phyloP scores from a whole-genome alignment of 2,329 filamentous ascomycete genomes.

The Exophiala oligosperma region DNA sequence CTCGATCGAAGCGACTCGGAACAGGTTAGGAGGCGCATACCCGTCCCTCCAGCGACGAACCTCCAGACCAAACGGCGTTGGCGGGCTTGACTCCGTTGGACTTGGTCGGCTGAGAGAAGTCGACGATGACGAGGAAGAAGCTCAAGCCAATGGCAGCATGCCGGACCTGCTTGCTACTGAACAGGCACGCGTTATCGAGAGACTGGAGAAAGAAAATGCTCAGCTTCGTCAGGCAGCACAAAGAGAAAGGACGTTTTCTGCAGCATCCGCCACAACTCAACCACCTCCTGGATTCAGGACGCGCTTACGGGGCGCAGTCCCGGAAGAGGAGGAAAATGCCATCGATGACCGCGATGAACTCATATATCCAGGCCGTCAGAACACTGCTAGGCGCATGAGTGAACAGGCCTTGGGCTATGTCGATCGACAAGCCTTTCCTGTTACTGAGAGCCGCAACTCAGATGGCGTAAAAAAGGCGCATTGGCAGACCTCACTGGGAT shows the following conservation, averaged over 20 bases:
- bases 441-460: slow-evolving; percentile 44
- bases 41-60: slow-evolving; percentile 76
- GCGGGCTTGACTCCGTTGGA: slow-evolving; percentile 46
- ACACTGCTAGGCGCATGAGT: slow-evolving; percentile 42
- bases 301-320: slow-evolving; percentile 42
- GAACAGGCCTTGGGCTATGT: slow-evolving; percentile 45
- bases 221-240: slow-evolving; percentile 46
- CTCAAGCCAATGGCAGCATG: slow-evolving; percentile 17
- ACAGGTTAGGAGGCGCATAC: slow-evolving; percentile 50
- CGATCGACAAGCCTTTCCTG: slow-evolving; percentile 38
- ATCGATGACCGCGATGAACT: slow-evolving; percentile 48
- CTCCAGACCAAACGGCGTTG: slow-evolving; percentile 58
- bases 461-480: slow-evolving; percentile 49
- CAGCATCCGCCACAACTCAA: slow-evolving; percentile 36
- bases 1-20: slow-evolving; percentile 34
- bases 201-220: slow-evolving; percentile 49
- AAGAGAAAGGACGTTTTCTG: slow-evolving; percentile 44
- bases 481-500: slow-evolving; percentile 53
- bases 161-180: slow-evolving; percentile 42
- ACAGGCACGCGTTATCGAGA: slow-evolving; percentile 48
- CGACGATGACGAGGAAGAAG: slow-evolving; percentile 46
- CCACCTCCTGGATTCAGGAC: slow-evolving; percentile 37
- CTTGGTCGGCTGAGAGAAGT: slow-evolving; percentile 51
- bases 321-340: slow-evolving; percentile 45
- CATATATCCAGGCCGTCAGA: slow-evolving; percentile 39